phyloP scores from a whole-genome alignment of 2,329 filamentous ascomycete species.

The Alternaria hordeiaustralica region DNA sequence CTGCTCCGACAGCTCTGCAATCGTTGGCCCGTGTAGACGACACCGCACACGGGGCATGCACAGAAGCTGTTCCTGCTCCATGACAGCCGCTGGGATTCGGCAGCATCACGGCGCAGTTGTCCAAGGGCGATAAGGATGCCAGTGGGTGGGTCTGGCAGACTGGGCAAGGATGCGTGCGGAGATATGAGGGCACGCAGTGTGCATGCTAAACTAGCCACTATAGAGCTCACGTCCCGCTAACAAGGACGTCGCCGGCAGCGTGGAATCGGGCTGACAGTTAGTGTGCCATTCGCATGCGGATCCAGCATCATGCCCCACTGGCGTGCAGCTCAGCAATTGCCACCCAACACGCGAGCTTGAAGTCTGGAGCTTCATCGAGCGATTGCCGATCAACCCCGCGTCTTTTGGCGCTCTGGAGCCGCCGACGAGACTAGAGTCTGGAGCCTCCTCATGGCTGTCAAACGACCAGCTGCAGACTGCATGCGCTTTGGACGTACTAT shows the following conservation, averaged over 20 bases:
- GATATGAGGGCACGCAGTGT: slow-evolving; percentile 1
- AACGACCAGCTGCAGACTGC: neutral
- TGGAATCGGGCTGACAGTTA: slow-evolving; percentile 35
- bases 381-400: slow-evolving; percentile 29
- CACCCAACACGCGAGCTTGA: slow-evolving; percentile 19
- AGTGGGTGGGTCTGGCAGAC: slow-evolving; percentile 14
- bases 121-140: slow-evolving; percentile 17
- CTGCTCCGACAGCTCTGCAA: slow-evolving; percentile 21
- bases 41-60: slow-evolving; percentile 11
- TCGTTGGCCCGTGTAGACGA: slow-evolving; percentile 27
- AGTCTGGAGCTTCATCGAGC: slow-evolving; percentile 24
- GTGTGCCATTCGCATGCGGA: slow-evolving; percentile 30
- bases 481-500: neutral
- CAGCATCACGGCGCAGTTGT: slow-evolving; percentile 12
- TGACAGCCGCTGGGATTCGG: slow-evolving; percentile 10
- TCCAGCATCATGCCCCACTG: slow-evolving; percentile 26
- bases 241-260: slow-evolving; percentile 24
- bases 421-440: slow-evolving; percentile 9
- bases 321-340: slow-evolving; percentile 21
- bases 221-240: neutral
- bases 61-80: slow-evolving; percentile 10
- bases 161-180: slow-evolving; percentile 3
- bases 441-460: slow-evolving; percentile 5
- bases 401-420: slow-evolving; percentile 18
- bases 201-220: neutral